A percentile compares a stretch with the other conserved stretches of the same genome.
These are phyloP conservation scores for Yamadazyma takamatsuzukensis DNA, from an alignment of 805 yeast species.

Conservation along the genomic window DNA sequence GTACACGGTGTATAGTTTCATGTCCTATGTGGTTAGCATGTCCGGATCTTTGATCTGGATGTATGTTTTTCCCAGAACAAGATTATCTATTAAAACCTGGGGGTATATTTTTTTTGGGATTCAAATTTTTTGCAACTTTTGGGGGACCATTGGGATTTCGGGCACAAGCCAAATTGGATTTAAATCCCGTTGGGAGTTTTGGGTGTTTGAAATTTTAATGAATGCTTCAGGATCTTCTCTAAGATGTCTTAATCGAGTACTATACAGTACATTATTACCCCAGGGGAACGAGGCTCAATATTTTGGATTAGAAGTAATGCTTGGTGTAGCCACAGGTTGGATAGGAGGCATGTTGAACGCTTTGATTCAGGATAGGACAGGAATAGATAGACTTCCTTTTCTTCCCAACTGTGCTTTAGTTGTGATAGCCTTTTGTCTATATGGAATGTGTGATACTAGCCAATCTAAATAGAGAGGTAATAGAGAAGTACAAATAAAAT, in stretches of 20 bases:
- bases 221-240: slow-evolving; percentile 31
- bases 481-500: too few relatives aligned
- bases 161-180: slow-evolving; percentile 27
- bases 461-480: too few relatives aligned
- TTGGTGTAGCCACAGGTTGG: slow-evolving; percentile 42
- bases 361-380: slow-evolving; percentile 35
- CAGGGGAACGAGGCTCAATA: slow-evolving; percentile 41
- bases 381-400: slow-evolving; percentile 34
- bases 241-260: slow-evolving; percentile 32
- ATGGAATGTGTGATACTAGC: slow-evolving; percentile 23
- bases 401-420: slow-evolving; percentile 32
- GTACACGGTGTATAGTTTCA: slow-evolving; percentile 36
- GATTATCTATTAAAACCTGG: slow-evolving; percentile 29
- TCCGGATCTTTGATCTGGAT: slow-evolving; percentile 37
- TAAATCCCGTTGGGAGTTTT: slow-evolving; percentile 41
- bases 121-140: slow-evolving; percentile 31
- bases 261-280: slow-evolving; percentile 37
- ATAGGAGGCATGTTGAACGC: slow-evolving; percentile 37
- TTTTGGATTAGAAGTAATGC: slow-evolving; percentile 38
- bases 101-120: slow-evolving; percentile 28
- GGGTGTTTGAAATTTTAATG: slow-evolving; percentile 37
- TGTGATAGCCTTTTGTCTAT: slow-evolving; percentile 20
- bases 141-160: slow-evolving; percentile 37
- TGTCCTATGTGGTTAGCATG: slow-evolving; percentile 31
- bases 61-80: slow-evolving; percentile 24